Conservation (phyloP, 1,139 yeast species). For the Saccharomyces hybrid region DNA sequence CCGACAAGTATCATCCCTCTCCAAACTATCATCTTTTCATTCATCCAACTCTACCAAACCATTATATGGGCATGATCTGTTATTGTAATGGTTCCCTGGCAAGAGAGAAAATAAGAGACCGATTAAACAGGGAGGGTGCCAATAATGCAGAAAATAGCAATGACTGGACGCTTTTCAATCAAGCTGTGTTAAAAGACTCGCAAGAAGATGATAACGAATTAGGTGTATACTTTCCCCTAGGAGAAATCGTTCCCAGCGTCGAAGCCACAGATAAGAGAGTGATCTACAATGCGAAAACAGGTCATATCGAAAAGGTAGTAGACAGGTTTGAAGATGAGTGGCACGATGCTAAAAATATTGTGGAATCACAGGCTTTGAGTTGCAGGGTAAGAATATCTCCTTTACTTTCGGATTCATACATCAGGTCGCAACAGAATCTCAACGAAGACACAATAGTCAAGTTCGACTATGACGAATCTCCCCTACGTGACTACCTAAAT, state of each 20-base stretch:
- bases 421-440: not conserved
- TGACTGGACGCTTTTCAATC: constrained; percentile 66
- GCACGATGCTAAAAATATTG: constrained; percentile 68
- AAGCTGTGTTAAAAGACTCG: constrained; percentile 35
- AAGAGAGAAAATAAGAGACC: constrained; percentile 66
- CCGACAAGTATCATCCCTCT: constrained; percentile 71
- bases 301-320: constrained; percentile 28
- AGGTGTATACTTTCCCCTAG: constrained; percentile 80
- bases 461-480: constrained; percentile 31
- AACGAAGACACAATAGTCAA: constrained; percentile 16
- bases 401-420: constrained; percentile 37
- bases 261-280: constrained; percentile 51
- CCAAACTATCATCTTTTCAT: constrained; percentile 78
- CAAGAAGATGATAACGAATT: constrained; percentile 38
- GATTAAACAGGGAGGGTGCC: constrained; percentile 38
- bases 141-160: constrained; percentile 23
- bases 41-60: constrained; percentile 72
- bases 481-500: constrained; percentile 20
- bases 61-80: constrained; percentile 93
- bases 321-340: constrained; percentile 36
- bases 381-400: constrained; percentile 77
- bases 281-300: constrained; percentile 31
- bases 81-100: constrained; percentile 90
- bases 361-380: constrained; percentile 81
- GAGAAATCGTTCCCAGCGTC: constrained; percentile 84